Conservation (phyloP, 495 filamentous ascomycete genomes). For the Oidiodendron maius region DNA sequence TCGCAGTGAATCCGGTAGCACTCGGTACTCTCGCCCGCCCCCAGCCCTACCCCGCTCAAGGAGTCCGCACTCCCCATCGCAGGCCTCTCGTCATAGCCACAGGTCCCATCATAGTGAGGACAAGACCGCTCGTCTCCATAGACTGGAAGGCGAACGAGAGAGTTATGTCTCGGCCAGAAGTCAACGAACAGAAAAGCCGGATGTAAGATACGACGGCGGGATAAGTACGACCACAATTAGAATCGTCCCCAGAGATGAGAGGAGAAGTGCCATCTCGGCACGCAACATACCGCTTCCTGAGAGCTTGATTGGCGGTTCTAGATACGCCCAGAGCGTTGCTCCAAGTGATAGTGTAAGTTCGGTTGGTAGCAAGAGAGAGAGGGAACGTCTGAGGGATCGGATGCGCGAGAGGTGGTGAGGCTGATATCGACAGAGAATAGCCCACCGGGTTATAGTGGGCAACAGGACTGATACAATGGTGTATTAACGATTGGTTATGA, state of each 20-base stretch:
- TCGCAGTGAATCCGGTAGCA: conserved; percentile 12
- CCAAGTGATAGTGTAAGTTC: conserved; percentile 67
- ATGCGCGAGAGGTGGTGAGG: conserved; percentile 12
- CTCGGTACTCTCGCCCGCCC: conserved; percentile 19
- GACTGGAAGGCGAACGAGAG: background rate
- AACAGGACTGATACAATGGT: conserved; percentile 6
- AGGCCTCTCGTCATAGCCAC: background rate
- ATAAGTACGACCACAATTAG: conserved; percentile 1
- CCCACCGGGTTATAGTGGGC: background rate
- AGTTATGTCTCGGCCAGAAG: conserved; percentile 28
- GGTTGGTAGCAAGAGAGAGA: conserved; percentile 39
- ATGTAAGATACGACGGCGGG: background rate
- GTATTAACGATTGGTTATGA: too few relatives aligned
- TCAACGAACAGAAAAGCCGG: conserved; percentile 17
- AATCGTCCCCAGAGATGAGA: background rate
- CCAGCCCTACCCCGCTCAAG: conserved; percentile 31
- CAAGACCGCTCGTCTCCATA: background rate
- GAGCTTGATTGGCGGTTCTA: conserved; percentile 34
- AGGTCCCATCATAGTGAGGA: background rate
- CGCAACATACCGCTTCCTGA: conserved; percentile 36
- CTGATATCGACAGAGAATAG: conserved; percentile 8
- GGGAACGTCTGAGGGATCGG: conserved; percentile 26
- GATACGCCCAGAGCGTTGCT: conserved; percentile 37
- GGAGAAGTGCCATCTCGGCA: conserved; percentile 2
- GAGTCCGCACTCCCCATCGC: background rate